A percentile compares a stretch with the other conserved stretches of the same genome.
Conservation (phyloP, 352 stramenopile species). For the Globisporangium abappressorium region DNA sequence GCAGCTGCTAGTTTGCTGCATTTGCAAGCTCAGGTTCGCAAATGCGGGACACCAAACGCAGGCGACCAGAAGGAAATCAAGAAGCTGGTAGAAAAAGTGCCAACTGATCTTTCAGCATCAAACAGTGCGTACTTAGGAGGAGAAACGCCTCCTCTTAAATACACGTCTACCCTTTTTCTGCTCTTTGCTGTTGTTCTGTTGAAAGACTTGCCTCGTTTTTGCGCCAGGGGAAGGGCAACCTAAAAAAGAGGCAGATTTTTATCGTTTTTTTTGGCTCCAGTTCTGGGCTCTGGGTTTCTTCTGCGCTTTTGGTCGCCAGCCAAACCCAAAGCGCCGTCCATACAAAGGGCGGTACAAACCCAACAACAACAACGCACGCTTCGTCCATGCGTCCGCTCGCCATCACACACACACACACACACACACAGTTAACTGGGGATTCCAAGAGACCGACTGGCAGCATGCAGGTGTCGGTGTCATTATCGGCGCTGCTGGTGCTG, state of each 20-base stretch:
- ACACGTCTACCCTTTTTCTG: neutral
- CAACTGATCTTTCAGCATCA: neutral
- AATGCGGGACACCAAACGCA: neutral
- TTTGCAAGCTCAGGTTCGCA: no score
- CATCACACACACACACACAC: neutral
- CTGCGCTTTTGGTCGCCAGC: neutral
- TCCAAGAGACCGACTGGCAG: neutral
- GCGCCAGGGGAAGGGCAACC: neutral
- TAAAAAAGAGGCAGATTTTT: neutral
- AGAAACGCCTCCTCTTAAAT: neutral
- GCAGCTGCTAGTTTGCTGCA: no score
- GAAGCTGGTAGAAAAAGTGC: neutral
- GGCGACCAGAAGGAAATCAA: neutral
- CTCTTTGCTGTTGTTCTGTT: neutral
- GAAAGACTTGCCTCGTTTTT: neutral
- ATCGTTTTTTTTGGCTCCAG: neutral
- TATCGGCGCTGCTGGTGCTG: constrained; percentile 11
- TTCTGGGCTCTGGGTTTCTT: neutral
- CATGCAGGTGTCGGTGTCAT: constrained; percentile 2
- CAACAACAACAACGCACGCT: neutral
- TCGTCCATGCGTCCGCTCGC: neutral
- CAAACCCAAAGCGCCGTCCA: neutral
- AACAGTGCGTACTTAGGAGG: neutral
- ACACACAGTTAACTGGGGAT: neutral
- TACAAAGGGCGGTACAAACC: neutral